These are phyloP conservation scores for Tardiomyces blankii DNA, from an alignment of 1,139 yeast species.

Conservation along the genomic window DNA sequence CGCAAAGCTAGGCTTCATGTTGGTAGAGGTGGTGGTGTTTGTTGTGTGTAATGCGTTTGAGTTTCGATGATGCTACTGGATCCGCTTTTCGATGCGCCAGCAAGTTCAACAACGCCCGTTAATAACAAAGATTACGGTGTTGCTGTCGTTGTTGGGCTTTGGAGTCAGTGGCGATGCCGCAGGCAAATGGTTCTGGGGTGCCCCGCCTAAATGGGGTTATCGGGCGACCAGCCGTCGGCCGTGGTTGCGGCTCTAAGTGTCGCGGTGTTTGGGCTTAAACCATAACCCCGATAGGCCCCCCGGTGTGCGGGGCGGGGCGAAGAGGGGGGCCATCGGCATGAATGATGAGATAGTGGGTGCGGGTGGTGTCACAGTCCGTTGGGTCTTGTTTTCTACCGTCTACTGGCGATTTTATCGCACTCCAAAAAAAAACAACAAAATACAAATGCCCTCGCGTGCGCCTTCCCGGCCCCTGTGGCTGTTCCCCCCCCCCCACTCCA, in stretches of 20 bases:
- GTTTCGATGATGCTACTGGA: background rate
- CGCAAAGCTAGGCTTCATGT: background rate
- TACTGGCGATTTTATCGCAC: too few relatives aligned
- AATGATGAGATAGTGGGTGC: too few relatives aligned
- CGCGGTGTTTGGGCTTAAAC: background rate
- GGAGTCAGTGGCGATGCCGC: background rate
- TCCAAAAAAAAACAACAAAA: too few relatives aligned
- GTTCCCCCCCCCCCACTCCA: too few relatives aligned
- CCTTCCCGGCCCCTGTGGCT: too few relatives aligned
- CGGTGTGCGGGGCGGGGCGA: too few relatives aligned
- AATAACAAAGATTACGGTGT: background rate
- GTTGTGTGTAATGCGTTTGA: too few relatives aligned
- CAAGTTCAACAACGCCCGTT: background rate
- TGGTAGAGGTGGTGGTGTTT: background rate
- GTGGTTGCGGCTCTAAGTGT: background rate
- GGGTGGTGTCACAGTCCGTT: too few relatives aligned
- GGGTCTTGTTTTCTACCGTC: too few relatives aligned
- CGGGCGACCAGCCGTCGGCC: background rate
- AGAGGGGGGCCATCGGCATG: too few relatives aligned
- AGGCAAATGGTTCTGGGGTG: background rate
- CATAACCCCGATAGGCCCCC: background rate
- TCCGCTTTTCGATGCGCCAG: background rate
- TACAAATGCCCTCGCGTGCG: too few relatives aligned
- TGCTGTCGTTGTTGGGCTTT: background rate
- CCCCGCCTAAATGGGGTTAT: background rate